These are phyloP conservation scores for Toxicodendron radicans DNA, from an alignment of 345 rosid species.

Conservation along the genomic window DNA sequence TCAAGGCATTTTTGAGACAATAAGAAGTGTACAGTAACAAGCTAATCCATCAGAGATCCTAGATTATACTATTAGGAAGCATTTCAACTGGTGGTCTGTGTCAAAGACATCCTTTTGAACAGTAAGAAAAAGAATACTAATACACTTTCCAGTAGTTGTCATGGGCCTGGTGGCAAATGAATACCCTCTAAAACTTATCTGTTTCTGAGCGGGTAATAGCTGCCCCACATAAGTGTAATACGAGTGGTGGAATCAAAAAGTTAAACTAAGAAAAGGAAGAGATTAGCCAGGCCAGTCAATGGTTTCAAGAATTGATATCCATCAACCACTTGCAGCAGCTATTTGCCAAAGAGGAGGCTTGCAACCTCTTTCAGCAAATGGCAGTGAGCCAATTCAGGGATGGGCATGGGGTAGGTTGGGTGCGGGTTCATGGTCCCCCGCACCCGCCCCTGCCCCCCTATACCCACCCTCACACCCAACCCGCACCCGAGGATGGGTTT, in stretches of 20 bases:
- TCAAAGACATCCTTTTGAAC: not conserved
- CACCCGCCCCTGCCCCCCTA: no score
- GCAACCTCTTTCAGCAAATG: not conserved
- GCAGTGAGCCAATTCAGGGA: no score
- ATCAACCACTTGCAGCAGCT: not conserved
- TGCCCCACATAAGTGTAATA: not conserved
- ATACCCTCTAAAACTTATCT: not conserved
- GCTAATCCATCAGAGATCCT: not conserved
- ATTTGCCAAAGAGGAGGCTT: constrained; percentile 4
- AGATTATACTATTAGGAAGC: not conserved
- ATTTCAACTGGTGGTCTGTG: not conserved
- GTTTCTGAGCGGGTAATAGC: not conserved
- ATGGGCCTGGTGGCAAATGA: not conserved
- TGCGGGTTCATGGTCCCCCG: no score
- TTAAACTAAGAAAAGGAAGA: not conserved
- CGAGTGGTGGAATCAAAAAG: not conserved
- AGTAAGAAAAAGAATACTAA: not conserved
- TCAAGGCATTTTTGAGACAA: not conserved
- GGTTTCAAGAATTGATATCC: no score
- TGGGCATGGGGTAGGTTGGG: no score
- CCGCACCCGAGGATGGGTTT: no score
- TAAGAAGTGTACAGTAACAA: not conserved
- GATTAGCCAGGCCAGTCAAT: not conserved
- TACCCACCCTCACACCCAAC: no score
- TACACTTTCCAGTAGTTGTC: not conserved